Conservation (phyloP, 83 land plant genomes). For the Larix sibirica region DNA sequence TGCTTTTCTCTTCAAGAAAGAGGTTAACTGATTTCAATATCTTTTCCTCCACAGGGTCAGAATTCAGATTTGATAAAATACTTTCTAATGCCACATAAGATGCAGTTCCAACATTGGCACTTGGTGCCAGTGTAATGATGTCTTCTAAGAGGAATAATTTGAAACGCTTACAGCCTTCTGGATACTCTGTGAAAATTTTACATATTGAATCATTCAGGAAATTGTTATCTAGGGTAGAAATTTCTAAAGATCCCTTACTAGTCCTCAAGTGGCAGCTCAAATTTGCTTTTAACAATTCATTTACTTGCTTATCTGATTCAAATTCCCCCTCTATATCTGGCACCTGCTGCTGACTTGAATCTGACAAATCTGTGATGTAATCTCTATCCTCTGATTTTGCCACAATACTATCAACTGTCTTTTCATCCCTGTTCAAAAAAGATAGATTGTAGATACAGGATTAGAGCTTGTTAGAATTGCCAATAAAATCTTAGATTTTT, state of each 20-base stretch:
- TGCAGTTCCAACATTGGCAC: slow-evolving; percentile 29
- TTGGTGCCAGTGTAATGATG: slow-evolving; percentile 39
- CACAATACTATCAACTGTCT: background rate
- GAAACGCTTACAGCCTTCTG: background rate
- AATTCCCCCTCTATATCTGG: background rate
- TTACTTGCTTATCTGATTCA: background rate
- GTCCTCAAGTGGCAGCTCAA: background rate
- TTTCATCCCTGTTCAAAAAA: background rate
- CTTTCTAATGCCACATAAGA: slow-evolving; percentile 28
- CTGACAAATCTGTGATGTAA: background rate
- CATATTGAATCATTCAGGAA: background rate
- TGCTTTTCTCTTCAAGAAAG: slow-evolving; percentile 37
- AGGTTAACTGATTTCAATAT: slow-evolving; percentile 36
- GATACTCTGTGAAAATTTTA: background rate
- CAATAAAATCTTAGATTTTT: background rate
- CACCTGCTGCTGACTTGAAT: background rate
- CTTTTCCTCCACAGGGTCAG: slow-evolving; percentile 48
- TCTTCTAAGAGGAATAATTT: slow-evolving; percentile 22
- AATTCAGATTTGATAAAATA: slow-evolving; percentile 24
- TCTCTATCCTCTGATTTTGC: background rate
- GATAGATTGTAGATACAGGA: background rate
- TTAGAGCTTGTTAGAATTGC: background rate
- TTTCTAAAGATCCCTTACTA: background rate
- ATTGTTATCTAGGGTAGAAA: background rate
- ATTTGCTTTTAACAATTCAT: background rate